Evolutionary conservation across 805 yeast species (phyloP), one percentile per base, ranked within the genome.

Genomic region (Sungouiozyma intestinalis): DNA sequence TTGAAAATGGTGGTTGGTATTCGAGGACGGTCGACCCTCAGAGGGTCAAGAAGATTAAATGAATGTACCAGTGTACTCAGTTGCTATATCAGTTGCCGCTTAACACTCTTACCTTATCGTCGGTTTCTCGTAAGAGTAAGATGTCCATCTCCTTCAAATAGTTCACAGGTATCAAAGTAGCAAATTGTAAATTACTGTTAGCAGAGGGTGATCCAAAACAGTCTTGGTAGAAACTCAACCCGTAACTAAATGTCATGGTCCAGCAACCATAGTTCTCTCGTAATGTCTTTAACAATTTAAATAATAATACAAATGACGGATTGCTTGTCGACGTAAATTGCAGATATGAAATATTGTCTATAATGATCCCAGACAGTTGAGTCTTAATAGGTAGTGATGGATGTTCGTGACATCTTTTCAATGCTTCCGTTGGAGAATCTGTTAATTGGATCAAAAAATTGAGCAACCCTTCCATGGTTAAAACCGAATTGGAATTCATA

Each of bases 1-100:
- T 76, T 32, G 72, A 64, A 35, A 63, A 66, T 42, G 67, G 67
- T 35, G 68, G 81, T 49, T 69, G 73, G 74, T 76, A 80, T 55
- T 24, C 29, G 11, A 24, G 29, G 11, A 24, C 29, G 9, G 11
- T 24, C 11, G 29, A 24, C 6, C 6, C 9, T 24, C 6, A 11
- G 29, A 24, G 29, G 11, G 29, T 24, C 9, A 24, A 24, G 29
- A 24, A 24, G 11, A 24, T 24, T 24, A 24, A 76, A 82, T 5
- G 76, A 83, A 50, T 85, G 65, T 61, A 97, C 97, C 1, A 95
- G 96, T 39, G 85, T 85, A 95, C 97, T 88, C 64, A 57, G 68
- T 36, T 95, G 85, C 61, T 97, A 24, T 11, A 7, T 24, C 11
- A 24, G 6, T 24, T 24, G 11, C 29, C 29, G 11, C 29, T 24